phyloP scores from a whole-genome alignment of 345 rosid genomes.

The Lepidium didymum region DNA sequence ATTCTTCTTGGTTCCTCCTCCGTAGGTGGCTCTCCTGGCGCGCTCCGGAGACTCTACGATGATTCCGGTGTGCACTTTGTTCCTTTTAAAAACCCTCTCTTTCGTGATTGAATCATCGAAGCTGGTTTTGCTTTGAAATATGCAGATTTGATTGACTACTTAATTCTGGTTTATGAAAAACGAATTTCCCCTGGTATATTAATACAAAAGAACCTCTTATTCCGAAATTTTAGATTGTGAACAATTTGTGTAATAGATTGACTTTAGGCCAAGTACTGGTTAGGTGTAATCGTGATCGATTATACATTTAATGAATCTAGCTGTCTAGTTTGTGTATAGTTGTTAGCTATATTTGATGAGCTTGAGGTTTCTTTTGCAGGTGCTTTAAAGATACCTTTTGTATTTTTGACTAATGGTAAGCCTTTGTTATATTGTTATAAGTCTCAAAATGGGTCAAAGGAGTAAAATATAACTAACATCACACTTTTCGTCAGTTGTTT shows the following conservation, averaged over 20 bases:
- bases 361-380: slow-evolving; percentile 34
- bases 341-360: neutral
- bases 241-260: neutral
- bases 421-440: neutral
- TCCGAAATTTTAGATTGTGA: neutral
- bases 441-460: neutral
- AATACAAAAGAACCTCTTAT: too few species aligned
- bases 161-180: neutral
- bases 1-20: slow-evolving; percentile 65
- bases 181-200: too few species aligned
- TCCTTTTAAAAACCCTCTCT: neutral
- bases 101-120: neutral
- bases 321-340: neutral
- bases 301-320: neutral
- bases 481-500: neutral
- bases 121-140: neutral
- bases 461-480: neutral
- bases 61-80: slow-evolving; percentile 34
- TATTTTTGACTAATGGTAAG: slow-evolving; percentile 81
- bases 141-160: neutral
- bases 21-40: slow-evolving; percentile 59
- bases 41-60: slow-evolving; percentile 51
- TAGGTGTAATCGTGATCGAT: neutral
- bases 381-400: slow-evolving; percentile 61
- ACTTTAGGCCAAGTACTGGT: neutral